phyloP scores from a whole-genome alignment of 2,329 filamentous ascomycete species.

The Botrytis aclada region DNA sequence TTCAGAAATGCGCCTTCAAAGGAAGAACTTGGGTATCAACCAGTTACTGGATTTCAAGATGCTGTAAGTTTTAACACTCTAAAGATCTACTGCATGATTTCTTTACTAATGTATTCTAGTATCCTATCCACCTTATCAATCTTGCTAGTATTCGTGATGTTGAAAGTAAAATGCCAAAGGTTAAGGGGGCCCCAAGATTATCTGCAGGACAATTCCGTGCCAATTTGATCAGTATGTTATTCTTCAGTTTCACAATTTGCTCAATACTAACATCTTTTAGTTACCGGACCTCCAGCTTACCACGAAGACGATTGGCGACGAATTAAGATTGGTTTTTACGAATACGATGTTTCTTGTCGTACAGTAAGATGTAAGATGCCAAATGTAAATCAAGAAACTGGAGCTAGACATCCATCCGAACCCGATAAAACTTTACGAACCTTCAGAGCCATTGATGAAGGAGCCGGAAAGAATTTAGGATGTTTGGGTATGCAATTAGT shows the following conservation, averaged over 20 bases:
- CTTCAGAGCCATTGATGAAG: conserved; percentile 58
- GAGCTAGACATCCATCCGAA: conserved; percentile 44
- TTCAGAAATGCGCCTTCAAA: conserved; percentile 57
- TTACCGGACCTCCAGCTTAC: conserved; percentile 61
- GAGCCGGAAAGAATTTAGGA: conserved; percentile 50
- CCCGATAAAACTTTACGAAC: conserved; percentile 57
- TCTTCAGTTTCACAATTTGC: neutral
- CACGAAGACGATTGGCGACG: conserved; percentile 69
- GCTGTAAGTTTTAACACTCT: conserved; percentile 48
- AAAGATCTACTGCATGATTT: neutral
- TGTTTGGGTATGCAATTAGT: conserved; percentile 66
- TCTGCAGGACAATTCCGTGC: conserved; percentile 65
- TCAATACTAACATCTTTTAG: neutral
- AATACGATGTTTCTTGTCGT: conserved; percentile 60
- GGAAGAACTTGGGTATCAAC: conserved; percentile 59
- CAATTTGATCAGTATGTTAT: conserved; percentile 56
- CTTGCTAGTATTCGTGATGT: conserved; percentile 62
- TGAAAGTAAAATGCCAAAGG: conserved; percentile 52
- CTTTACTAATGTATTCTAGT: conserved; percentile 45
- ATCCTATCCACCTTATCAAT: conserved; percentile 67
- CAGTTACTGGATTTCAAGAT: conserved; percentile 66
- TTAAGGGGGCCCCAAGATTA: conserved; percentile 45
- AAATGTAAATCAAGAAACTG: conserved; percentile 59
- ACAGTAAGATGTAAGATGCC: conserved; percentile 69
- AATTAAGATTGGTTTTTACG: conserved; percentile 50